These are phyloP conservation scores for Rhytidiadelphus loreus DNA, from an alignment of 225 moss, liverwort and hornwort species.

Conservation along the genomic window DNA sequence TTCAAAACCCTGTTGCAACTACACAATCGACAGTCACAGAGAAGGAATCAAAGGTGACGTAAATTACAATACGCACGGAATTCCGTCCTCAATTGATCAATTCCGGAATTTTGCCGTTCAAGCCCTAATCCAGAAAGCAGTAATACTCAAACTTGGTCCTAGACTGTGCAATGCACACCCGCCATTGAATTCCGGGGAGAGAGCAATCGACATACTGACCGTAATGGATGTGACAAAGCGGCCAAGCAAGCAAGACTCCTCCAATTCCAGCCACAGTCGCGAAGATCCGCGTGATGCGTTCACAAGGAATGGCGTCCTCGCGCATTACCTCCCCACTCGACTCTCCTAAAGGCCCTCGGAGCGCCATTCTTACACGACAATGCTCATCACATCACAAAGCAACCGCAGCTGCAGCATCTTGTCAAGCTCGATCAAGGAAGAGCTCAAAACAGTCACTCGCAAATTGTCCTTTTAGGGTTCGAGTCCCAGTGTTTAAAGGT, in stretches of 20 bases:
- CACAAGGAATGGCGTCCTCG: slow-evolving; percentile 81
- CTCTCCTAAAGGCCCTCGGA: slow-evolving; percentile 49
- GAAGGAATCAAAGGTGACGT: not conserved
- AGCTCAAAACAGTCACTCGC: not conserved
- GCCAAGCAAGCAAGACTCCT: slow-evolving; percentile 69
- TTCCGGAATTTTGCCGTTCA: not conserved
- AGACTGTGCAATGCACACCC: not conserved
- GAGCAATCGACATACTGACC: slow-evolving; percentile 21
- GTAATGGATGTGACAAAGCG: slow-evolving; percentile 75
- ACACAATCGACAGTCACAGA: not conserved
- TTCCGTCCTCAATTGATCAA: not conserved
- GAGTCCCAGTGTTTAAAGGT: not conserved
- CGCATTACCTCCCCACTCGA: slow-evolving; percentile 91
- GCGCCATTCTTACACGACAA: slow-evolving; percentile 33
- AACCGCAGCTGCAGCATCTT: not conserved
- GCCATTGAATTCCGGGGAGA: not conserved
- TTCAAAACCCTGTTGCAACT: not conserved
- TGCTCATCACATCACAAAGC: not conserved
- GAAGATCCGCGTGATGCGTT: slow-evolving; percentile 69
- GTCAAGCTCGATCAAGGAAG: not conserved
- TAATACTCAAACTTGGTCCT: not conserved
- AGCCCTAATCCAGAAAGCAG: not conserved
- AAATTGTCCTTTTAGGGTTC: not conserved
- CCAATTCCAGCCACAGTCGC: slow-evolving; percentile 61
- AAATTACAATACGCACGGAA: not conserved